Conservation (phyloP, 2,329 filamentous ascomycete species). For the Gnomoniopsis sp. region DNA sequence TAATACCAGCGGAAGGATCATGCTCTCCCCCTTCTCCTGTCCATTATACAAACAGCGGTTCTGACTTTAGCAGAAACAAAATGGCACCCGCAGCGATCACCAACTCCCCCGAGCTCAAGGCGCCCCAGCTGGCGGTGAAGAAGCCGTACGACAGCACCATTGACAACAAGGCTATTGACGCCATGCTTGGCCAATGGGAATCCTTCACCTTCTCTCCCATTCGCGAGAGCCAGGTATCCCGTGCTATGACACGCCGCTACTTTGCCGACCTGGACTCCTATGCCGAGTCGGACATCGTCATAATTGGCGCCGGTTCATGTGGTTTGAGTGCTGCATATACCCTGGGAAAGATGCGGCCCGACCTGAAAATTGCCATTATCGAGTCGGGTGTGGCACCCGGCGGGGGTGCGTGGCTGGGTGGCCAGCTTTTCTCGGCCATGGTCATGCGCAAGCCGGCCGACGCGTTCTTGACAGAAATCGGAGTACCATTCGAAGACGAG, state of each 20-base stretch:
- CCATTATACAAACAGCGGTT: conserved; percentile 35
- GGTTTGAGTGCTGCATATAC: conserved; percentile 82
- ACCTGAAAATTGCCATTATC: conserved; percentile 87
- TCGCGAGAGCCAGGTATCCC: conserved; percentile 86
- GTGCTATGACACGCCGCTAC: conserved; percentile 92
- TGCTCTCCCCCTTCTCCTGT: conserved; percentile 57
- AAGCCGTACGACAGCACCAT: conserved; percentile 31
- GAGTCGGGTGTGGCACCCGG: conserved; percentile 85
- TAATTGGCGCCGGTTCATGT: conserved; percentile 86
- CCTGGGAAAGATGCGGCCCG: conserved; percentile 77
- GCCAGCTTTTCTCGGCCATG: conserved; percentile 94
- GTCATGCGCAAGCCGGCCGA: conserved; percentile 92
- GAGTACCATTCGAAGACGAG: conserved; percentile 84
- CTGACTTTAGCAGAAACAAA: conserved; percentile 34
- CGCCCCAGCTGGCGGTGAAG: conserved; percentile 31
- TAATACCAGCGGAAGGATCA: conserved; percentile 83
- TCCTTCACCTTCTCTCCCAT: conserved; percentile 80
- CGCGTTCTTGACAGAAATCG: conserved; percentile 75
- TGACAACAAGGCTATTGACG: conserved; percentile 53
- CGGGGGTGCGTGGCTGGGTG: conserved; percentile 88
- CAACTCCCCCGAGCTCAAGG: conserved; percentile 45
- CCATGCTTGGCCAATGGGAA: conserved; percentile 76
- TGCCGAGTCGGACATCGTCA: conserved; percentile 91
- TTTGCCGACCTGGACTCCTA: conserved; percentile 85
- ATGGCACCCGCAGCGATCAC: conserved; percentile 78